Evolutionary conservation across 371 early-diverging fungal species (phyloP).

Genomic region (Mucor lusitanicus): DNA sequence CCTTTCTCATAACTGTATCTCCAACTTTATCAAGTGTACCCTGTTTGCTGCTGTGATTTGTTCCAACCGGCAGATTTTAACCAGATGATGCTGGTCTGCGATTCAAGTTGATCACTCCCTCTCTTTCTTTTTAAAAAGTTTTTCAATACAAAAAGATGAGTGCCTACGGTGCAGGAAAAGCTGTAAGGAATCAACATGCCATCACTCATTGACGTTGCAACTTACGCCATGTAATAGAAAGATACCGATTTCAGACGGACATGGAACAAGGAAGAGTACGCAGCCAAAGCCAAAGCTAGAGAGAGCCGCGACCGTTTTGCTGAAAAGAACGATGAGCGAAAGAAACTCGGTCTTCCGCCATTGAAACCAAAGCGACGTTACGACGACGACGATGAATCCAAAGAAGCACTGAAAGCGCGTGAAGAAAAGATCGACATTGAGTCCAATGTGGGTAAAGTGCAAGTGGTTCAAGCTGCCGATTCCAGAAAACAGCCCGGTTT

Average conservation of each 20-base stretch:
- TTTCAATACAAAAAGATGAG: conserved; percentile 13
- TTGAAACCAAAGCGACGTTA: conserved; percentile 28
- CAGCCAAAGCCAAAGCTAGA: conserved; percentile 50
- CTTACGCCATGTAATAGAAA: conserved; percentile 20
- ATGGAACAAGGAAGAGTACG: conserved; percentile 69
- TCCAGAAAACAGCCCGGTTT: conserved; percentile 82
- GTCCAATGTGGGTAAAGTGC: conserved; percentile 78
- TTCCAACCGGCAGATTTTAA: too few relatives aligned
- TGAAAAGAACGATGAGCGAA: conserved; percentile 46
- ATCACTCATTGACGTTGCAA: not conserved
- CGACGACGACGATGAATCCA: conserved; percentile 31
- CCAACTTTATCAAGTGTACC: too few relatives aligned
- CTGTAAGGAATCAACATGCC: conserved; percentile 9
- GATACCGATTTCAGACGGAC: conserved; percentile 63
- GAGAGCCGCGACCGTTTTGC: conserved; percentile 42
- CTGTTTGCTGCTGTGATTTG: too few relatives aligned
- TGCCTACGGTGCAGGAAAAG: conserved; percentile 34
- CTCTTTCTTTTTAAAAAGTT: not conserved
- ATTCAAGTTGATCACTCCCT: not conserved
- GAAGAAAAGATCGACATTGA: conserved; percentile 70
- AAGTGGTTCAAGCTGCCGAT: conserved; percentile 70
- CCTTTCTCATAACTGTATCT: too few relatives aligned
- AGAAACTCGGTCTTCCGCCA: conserved; percentile 37
- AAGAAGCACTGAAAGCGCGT: conserved; percentile 36
- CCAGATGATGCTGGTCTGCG: not conserved